A percentile compares a stretch with the other conserved stretches of the same genome.
Conservation (phyloP, 441 rosid species). For the Populus hybrid region DNA sequence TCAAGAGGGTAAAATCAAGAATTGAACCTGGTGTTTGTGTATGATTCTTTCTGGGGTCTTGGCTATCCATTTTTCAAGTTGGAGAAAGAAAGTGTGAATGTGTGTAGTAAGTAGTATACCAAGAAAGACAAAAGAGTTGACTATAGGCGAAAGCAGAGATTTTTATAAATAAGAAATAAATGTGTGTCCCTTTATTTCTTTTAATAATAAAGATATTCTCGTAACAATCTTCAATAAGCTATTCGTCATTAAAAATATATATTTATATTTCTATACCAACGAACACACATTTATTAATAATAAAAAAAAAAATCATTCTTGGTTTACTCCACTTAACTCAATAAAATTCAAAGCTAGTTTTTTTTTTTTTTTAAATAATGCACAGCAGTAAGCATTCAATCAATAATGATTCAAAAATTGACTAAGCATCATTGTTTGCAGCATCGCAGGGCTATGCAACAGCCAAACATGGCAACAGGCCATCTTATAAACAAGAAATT, state of each 20-base stretch:
- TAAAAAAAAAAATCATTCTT: too few species aligned
- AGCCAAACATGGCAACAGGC: background rate
- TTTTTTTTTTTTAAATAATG: too few species aligned
- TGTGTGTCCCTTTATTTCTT: too few species aligned
- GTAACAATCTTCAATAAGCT: too few species aligned
- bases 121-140: background rate
- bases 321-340: too few species aligned
- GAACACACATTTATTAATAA: too few species aligned
- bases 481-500: background rate
- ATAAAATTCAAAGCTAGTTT: too few species aligned
- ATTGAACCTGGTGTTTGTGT: conserved; percentile 21
- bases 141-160: too few species aligned
- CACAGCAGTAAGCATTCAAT: background rate
- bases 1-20: background rate
- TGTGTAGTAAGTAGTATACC: background rate
- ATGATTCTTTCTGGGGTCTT: conserved; percentile 25
- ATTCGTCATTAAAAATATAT: too few species aligned
- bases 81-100: background rate
- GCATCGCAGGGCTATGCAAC: background rate
- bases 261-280: too few species aligned
- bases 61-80: conserved; percentile 25
- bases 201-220: too few species aligned
- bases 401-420: background rate
- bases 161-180: too few species aligned
- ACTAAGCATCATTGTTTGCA: background rate